Base-by-base conservation (phyloP, 1,139 yeast genomes). In the Kodamaea anthophila region DNA sequence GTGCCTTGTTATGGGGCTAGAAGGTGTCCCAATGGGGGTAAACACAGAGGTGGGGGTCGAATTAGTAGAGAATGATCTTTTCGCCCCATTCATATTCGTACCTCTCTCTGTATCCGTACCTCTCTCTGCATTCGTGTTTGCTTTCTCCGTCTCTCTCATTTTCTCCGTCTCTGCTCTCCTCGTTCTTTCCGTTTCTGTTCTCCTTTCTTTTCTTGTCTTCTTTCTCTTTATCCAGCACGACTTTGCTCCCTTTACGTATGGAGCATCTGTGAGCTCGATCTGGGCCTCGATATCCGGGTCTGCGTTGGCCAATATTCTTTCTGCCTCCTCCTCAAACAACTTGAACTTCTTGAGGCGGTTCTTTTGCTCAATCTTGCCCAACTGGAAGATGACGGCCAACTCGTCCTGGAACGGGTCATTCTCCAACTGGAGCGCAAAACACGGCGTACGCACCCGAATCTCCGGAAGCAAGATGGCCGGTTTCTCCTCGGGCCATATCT, bases 371-470 rank as follows among this genome's bases (percentile, higher is more conserved):
- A 63, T 34, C 3, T 37, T 15, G 2, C 71, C 72, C 9, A 65
- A 43, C 31, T 66, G 67, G 33, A 39, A 58, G 16, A 66, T 65
- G 36, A 55, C 49, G 1, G 58, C 42, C 15, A 66, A 48, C 38
- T 66, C 68, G 20, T 53, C 55, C 38, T 66, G 72, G 40, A 66
- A 66, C 0, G 69, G 61, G 37, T 66, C 72, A 36, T 54, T 55
- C 30, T 65, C 72, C 18, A 66, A 39, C 0, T 60, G 46, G 4
- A 65, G 32, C 1, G 70, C 70, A 29, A 66, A 55, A 4, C 45
- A 46, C 5, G 47, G 42, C 3, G 64, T 44, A 24, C 55, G 57
- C 26, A 65, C 42, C 19, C 49, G 47, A 2, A 66, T 44, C 9
- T 43, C 39, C 2, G 70, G 70, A 22, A 66, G 42, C 2, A 42